phyloP scores from a whole-genome alignment of 306 rosid genomes.

The Parietaria judaica region DNA sequence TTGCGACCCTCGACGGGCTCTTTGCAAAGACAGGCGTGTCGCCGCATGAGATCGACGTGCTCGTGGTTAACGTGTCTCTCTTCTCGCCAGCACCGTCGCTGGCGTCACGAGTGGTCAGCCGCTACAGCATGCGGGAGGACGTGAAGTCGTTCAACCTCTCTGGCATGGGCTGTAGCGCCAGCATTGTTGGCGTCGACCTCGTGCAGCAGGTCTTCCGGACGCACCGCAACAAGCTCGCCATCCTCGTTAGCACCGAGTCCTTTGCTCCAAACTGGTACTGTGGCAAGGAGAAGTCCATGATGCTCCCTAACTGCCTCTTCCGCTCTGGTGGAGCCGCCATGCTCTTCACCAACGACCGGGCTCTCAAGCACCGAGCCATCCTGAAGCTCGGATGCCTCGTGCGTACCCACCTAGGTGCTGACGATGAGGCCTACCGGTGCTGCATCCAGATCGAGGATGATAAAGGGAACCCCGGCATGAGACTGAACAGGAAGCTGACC shows the following conservation, averaged over 20 bases:
- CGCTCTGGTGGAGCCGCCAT: constrained; percentile 71
- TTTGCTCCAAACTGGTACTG: constrained; percentile 72
- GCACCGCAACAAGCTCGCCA: constrained; percentile 30
- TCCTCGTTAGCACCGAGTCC: constrained; percentile 78
- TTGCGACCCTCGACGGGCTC: constrained; percentile 56
- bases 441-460: constrained; percentile 74
- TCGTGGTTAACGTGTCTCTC: constrained; percentile 72
- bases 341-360: constrained; percentile 57
- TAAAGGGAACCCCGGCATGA: constrained; percentile 48
- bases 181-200: constrained; percentile 58
- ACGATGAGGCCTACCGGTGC: constrained; percentile 65
- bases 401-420: constrained; percentile 62
- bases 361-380: constrained; percentile 35
- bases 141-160: constrained; percentile 58
- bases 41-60: constrained; percentile 57
- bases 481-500: constrained; percentile 53
- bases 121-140: constrained; percentile 71
- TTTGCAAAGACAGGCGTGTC: constrained; percentile 36
- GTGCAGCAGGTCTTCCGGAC: constrained; percentile 60
- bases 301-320: constrained; percentile 74
- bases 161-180: constrained; percentile 91
- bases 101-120: constrained; percentile 54
- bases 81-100: constrained; percentile 72
- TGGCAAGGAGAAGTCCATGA: constrained; percentile 58
- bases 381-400: constrained; percentile 51